Conservation (phyloP, 2,329 filamentous ascomycete species). For the Clonostachys byssicola region DNA sequence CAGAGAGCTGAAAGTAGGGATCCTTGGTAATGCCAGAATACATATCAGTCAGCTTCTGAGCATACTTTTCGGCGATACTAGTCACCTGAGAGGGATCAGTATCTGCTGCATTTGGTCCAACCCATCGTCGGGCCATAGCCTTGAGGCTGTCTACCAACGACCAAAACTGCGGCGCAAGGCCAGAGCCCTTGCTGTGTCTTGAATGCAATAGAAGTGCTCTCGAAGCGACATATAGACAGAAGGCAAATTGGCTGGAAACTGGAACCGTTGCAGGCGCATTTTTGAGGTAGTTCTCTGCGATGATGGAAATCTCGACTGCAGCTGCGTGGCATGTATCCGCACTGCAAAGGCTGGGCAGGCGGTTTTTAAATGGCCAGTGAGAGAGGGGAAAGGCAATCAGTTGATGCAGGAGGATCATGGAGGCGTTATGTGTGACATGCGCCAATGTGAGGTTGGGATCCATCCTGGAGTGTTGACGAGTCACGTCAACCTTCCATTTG, state of each 20-base stretch:
- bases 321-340: slow-evolving; percentile 43
- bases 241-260: slow-evolving; percentile 32
- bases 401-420: slow-evolving; percentile 44
- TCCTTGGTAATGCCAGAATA: neutral
- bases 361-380: slow-evolving; percentile 17
- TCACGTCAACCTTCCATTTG: slow-evolving; percentile 29
- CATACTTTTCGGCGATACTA: neutral
- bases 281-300: slow-evolving; percentile 38
- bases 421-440: slow-evolving; percentile 43
- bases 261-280: slow-evolving; percentile 18
- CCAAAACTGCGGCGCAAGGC: no score
- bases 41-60: neutral
- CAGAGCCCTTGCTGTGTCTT: no score
- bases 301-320: slow-evolving; percentile 37
- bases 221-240: slow-evolving; percentile 40
- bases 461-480: slow-evolving; percentile 20
- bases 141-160: neutral
- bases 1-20: neutral
- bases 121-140: neutral
- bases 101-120: neutral
- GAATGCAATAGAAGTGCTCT: slow-evolving; percentile 25
- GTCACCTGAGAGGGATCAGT: no score
- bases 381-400: slow-evolving; percentile 35
- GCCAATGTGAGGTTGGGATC: slow-evolving; percentile 46
- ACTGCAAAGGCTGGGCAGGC: slow-evolving; percentile 35